Evolutionary conservation across 495 filamentous ascomycete genomes (phyloP), one percentile per base, ranked within the genome.

Genomic region (Penicillium verhagenii): DNA sequence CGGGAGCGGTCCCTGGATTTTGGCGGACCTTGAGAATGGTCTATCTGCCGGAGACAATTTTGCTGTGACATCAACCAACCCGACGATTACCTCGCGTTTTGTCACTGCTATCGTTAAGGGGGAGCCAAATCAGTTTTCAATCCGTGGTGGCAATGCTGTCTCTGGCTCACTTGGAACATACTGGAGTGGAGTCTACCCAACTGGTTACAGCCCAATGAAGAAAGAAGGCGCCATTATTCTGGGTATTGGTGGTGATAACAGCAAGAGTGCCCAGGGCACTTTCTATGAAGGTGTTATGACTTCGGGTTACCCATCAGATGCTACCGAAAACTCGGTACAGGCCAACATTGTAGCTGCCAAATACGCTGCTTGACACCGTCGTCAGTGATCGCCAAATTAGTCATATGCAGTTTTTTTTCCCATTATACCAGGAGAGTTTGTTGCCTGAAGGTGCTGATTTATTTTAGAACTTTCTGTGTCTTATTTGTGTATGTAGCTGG

Each of bases 261-360:
- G 80, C 53, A 60, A 62, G 45, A 49, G 75, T 52, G 80, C 73
- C 18, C 80, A 84, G 65, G 81, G 81, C 38, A 84, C 81, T 0
- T 83, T 82, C 69, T 84, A 84, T 65, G 81, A 84, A 62, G 82
- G 82, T 35, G 82, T 76, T 1, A 81, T 84, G 81, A 83, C 82
- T 49, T 67, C 72, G 5, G 80, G 82, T 31, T 84, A 81, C 57
- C 82, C 82, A 3, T 72, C 80, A 18, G 79, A 82, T 53, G 75
- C 66, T 31, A 80, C 75, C 24, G 82, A 85, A 61, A 69, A 73
- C 64, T 53, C 72, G 13, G 80, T 84, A 48, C 81, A 83, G 65
- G 82, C 81, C 26, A 74, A 85, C 52, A 78, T 85, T 54, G 76
- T 82, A 2, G 79, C 79, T 18, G 81, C 81, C 37, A 73, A 71